phyloP scores from a whole-genome alignment of 768 basidiomycete genomes.

The Serendipita sp. region DNA sequence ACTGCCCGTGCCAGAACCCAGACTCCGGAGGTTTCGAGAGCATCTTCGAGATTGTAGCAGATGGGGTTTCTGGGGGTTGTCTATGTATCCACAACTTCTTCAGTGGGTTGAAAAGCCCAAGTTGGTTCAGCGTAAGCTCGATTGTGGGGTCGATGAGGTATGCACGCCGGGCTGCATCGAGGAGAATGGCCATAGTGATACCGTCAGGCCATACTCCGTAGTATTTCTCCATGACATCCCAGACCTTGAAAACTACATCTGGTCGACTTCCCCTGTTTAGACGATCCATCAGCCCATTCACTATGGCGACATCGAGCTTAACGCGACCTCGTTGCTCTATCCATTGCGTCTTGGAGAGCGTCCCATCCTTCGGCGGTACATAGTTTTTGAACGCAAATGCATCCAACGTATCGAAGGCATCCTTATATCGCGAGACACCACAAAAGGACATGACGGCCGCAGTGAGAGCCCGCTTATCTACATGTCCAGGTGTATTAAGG shows the following conservation, averaged over 20 bases:
- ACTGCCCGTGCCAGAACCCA: constrained; percentile 31
- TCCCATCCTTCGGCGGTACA: constrained; percentile 14
- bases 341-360: constrained; percentile 17
- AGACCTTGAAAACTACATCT: constrained; percentile 47
- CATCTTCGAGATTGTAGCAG: constrained; percentile 8
- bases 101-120: constrained; percentile 27
- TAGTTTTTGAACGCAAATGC: constrained; percentile 17
- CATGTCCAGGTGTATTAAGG: constrained; percentile 13
- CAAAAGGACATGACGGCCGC: constrained; percentile 37
- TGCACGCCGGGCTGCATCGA: constrained; percentile 43
- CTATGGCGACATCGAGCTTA: constrained; percentile 13
- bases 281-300: constrained; percentile 29
- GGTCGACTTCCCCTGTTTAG: constrained; percentile 40
- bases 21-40: constrained; percentile 19
- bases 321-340: constrained; percentile 19
- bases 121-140: constrained; percentile 32
- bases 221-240: constrained; percentile 46
- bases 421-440: constrained; percentile 26
- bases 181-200: constrained; percentile 40
- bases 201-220: constrained; percentile 44
- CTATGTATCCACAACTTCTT: constrained; percentile 11
- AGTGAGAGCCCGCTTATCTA: constrained; percentile 35
- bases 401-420: constrained; percentile 38
- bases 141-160: constrained; percentile 36
- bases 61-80: constrained; percentile 8